phyloP scores from a whole-genome alignment of 371 early-diverging fungal genomes.

The Mortierella sp. region DNA sequence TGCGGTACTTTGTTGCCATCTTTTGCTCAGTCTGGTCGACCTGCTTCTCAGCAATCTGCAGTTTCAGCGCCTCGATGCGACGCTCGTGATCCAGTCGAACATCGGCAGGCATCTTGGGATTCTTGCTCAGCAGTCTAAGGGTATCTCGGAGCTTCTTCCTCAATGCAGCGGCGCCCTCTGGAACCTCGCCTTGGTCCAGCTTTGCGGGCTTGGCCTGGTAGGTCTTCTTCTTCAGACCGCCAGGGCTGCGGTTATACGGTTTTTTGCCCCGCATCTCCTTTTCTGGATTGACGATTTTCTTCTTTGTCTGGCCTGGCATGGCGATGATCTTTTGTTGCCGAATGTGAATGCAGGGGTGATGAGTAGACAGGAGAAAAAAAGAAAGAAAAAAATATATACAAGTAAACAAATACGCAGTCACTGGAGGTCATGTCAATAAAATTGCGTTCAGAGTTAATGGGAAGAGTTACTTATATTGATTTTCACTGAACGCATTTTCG shows the following conservation, averaged over 20 bases:
- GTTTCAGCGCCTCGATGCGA: slow-evolving; percentile 46
- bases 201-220: slow-evolving; percentile 45
- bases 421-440: too few relatives aligned
- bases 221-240: slow-evolving; percentile 30
- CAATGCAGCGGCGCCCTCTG: slow-evolving; percentile 38
- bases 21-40: slow-evolving; percentile 50
- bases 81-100: slow-evolving; percentile 39
- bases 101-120: slow-evolving; percentile 51
- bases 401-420: background rate
- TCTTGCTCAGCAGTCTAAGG: slow-evolving; percentile 33
- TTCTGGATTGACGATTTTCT: slow-evolving; percentile 49
- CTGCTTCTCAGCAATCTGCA: slow-evolving; percentile 52
- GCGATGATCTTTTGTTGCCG: too few relatives aligned
- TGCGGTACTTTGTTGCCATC: slow-evolving; percentile 51
- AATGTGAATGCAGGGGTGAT: background rate
- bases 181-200: slow-evolving; percentile 34
- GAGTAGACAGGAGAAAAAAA: background rate
- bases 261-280: slow-evolving; percentile 51
- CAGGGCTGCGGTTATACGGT: slow-evolving; percentile 32
- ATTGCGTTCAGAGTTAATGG: too few relatives aligned
- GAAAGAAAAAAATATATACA: slow-evolving; percentile 3
- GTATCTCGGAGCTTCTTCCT: slow-evolving; percentile 55
- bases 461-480: too few relatives aligned
- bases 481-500: too few relatives aligned
- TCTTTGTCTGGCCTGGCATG: slow-evolving; percentile 37